These are phyloP conservation scores for Eleusine coracana DNA, from an alignment of 176 grass and related monocot species.

Conservation along the genomic window DNA sequence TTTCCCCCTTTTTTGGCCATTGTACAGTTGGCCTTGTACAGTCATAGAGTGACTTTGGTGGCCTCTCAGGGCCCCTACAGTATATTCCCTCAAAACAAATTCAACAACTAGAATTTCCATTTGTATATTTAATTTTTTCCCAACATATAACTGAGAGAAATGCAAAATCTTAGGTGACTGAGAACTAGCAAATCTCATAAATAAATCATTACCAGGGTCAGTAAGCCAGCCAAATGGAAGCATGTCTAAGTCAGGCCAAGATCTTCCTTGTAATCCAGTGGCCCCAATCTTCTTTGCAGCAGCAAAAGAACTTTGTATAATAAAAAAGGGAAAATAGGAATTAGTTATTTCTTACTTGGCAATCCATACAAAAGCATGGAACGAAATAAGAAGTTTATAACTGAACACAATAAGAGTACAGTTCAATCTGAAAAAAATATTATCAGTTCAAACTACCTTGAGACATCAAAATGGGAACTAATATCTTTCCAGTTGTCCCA, in stretches of 20 bases:
- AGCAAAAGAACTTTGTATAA: conserved; percentile 64
- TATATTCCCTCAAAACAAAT: too few species aligned
- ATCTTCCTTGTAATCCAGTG: conserved; percentile 70
- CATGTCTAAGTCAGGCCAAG: conserved; percentile 98
- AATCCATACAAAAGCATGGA: conserved; percentile 13
- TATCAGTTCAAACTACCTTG: conserved; percentile 53
- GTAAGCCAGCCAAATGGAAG: conserved; percentile 93
- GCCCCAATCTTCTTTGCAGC: conserved; percentile 74
- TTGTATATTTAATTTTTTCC: too few species aligned
- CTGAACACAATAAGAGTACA: conserved; percentile 17
- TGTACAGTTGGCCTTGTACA: too few species aligned
- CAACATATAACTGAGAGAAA: too few species aligned
- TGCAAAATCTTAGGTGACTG: too few species aligned
- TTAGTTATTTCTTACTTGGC: conserved; percentile 10
- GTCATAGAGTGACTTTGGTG: too few species aligned
- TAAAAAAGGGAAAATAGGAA: conserved; percentile 25
- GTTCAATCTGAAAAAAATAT: not conserved
- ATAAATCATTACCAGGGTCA: conserved; percentile 55
- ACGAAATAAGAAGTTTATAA: conserved; percentile 19
- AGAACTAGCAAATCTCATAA: too few species aligned
- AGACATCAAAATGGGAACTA: conserved; percentile 69
- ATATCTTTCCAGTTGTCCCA: conserved; percentile 90
- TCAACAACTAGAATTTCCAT: too few species aligned
- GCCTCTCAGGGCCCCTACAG: too few species aligned
- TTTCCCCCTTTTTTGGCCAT: too few species aligned